A percentile compares a stretch with the other conserved stretches of the same genome.
Conservation (phyloP, 2,329 filamentous ascomycete genomes). For the Helminthosporium solani region DNA sequence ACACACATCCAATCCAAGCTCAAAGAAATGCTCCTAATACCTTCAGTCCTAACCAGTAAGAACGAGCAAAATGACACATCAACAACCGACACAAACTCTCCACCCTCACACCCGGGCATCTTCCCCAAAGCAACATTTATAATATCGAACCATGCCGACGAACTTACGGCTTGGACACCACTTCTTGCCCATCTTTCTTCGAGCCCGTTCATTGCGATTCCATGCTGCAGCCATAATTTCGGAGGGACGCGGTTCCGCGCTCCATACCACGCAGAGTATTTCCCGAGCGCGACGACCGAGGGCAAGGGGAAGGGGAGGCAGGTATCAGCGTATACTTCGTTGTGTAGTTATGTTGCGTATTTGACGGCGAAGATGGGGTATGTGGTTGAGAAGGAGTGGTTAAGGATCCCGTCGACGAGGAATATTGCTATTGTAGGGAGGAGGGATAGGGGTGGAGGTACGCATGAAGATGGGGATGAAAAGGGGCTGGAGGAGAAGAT, state of each 20-base stretch:
- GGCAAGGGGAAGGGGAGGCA: slow-evolving; percentile 24
- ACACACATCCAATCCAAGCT: slow-evolving; percentile 51
- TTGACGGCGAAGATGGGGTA: slow-evolving; percentile 74
- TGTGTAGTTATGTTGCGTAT: slow-evolving; percentile 74
- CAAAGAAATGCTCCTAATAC: slow-evolving; percentile 62
- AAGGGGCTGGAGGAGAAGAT: slow-evolving; percentile 50
- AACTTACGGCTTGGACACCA: slow-evolving; percentile 94
- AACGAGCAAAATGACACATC: background rate
- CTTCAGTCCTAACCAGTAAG: slow-evolving; percentile 44
- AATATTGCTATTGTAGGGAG: slow-evolving; percentile 81
- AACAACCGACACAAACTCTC: background rate
- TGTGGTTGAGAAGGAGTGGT: slow-evolving; percentile 75
- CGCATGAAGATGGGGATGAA: slow-evolving; percentile 11
- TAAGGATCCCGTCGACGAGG: slow-evolving; percentile 88
- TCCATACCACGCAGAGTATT: slow-evolving; percentile 24
- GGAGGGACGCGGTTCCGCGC: slow-evolving; percentile 73
- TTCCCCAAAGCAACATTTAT: slow-evolving; percentile 82
- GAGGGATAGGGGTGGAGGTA: slow-evolving; percentile 15
- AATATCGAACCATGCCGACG: slow-evolving; percentile 95
- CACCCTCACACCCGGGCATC: slow-evolving; percentile 55
- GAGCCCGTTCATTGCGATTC: slow-evolving; percentile 87
- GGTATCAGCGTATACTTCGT: slow-evolving; percentile 75
- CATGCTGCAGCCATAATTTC: slow-evolving; percentile 90
- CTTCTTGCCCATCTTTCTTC: slow-evolving; percentile 74
- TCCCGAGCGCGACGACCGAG: slow-evolving; percentile 6